phyloP scores from a whole-genome alignment of 2,329 filamentous ascomycete genomes.

The Ceratocystis albifundus region DNA sequence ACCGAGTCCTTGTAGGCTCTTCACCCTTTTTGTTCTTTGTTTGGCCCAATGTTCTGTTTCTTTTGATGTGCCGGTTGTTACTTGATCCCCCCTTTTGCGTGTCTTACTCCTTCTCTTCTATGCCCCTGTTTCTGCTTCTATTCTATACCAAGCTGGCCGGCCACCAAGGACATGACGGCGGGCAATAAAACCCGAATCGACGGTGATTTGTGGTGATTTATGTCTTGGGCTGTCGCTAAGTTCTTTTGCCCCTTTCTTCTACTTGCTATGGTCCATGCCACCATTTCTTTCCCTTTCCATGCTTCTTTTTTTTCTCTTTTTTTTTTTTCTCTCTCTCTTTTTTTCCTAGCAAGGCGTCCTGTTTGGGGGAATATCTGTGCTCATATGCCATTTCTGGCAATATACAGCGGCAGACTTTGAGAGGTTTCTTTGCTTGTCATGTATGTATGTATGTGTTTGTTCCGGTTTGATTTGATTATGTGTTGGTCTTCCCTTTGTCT shows the following conservation, averaged over 20 bases:
- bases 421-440: neutral
- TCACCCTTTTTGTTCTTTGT: conserved; percentile 4
- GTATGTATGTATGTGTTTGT: neutral
- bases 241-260: neutral
- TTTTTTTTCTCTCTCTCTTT: neutral
- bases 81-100: conserved; percentile 20
- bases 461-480: neutral
- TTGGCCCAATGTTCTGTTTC: conserved; percentile 9
- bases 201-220: too few relatives aligned
- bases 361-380: conserved; percentile 4
- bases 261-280: neutral
- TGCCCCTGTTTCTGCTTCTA: neutral
- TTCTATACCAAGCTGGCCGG: neutral
- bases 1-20: neutral
- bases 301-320: neutral
- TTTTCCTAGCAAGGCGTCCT: conserved; percentile 2
- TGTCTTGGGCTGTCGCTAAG: too few relatives aligned
- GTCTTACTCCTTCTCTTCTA: conserved; percentile 9
- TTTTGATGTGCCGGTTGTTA: conserved; percentile 13
- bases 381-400: neutral
- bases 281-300: conserved; percentile 26
- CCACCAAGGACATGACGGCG: too few relatives aligned
- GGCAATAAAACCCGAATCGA: too few relatives aligned
- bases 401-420: neutral
- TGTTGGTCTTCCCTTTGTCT: neutral